Conservation (phyloP, 768 basidiomycete genomes). For the Termitomyces eurrhizus region DNA sequence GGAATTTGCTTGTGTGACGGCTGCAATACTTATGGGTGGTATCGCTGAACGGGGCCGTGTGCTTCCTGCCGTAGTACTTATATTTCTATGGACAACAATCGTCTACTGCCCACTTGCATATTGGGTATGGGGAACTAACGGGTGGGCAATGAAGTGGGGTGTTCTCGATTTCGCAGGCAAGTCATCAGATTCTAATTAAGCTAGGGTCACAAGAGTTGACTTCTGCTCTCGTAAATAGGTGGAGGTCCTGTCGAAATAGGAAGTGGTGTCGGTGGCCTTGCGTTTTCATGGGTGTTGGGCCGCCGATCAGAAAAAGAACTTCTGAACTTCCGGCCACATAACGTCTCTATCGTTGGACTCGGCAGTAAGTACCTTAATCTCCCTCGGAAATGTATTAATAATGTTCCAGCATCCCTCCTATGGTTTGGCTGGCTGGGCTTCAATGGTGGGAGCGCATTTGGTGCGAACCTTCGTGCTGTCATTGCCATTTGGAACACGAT, state of each 20-base stretch:
- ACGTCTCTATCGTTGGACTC: constrained; percentile 77
- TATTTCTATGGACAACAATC: constrained; percentile 81
- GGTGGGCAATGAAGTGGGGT: constrained; percentile 85
- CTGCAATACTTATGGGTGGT: constrained; percentile 72
- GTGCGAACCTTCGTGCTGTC: constrained; percentile 83
- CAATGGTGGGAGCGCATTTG: constrained; percentile 87
- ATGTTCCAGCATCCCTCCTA: constrained; percentile 55
- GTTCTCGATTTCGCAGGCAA: constrained; percentile 84
- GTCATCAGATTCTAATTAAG: constrained; percentile 9
- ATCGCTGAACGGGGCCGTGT: constrained; percentile 86
- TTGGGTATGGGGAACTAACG: constrained; percentile 79
- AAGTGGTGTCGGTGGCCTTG: constrained; percentile 80
- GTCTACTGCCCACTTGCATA: constrained; percentile 87
- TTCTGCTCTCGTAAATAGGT: constrained; percentile 33
- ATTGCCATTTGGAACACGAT: constrained; percentile 89
- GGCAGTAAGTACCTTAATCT: constrained; percentile 46
- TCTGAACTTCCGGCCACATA: constrained; percentile 82
- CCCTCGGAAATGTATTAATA: neutral
- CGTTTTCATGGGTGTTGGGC: constrained; percentile 85
- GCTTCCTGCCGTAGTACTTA: constrained; percentile 75
- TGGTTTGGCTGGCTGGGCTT: constrained; percentile 92
- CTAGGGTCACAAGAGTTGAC: neutral
- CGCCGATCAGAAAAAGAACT: constrained; percentile 70
- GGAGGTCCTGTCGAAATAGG: constrained; percentile 89
- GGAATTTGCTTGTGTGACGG: constrained; percentile 83